Percentiles rank a stretch among this genome's conserved stretches.
Conservation (phyloP, 805 yeast genomes). For the Zygosaccharomyces rouxii region DNA sequence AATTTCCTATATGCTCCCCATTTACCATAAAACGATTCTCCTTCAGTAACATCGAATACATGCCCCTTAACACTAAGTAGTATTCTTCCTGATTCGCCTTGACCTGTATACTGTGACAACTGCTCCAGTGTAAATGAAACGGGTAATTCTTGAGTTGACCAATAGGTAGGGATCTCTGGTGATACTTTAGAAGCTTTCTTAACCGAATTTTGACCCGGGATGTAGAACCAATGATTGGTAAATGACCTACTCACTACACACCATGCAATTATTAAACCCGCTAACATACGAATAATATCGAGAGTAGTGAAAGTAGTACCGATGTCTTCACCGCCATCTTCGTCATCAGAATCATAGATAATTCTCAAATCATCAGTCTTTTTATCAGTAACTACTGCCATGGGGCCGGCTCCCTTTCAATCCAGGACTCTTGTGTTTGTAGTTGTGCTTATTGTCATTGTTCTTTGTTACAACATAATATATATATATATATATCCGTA, state of each 20-base stretch:
- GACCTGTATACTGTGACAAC: constrained; percentile 11
- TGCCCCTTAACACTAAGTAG: constrained; percentile 22
- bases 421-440: background rate
- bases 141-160: constrained; percentile 14
- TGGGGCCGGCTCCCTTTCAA: background rate
- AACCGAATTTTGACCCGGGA: background rate
- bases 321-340: constrained; percentile 6
- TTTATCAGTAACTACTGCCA: constrained; percentile 1
- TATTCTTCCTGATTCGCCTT: constrained; percentile 9
- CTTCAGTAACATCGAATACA: constrained; percentile 25
- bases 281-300: constrained; percentile 19
- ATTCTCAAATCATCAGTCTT: constrained; percentile 8
- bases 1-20: constrained; percentile 26
- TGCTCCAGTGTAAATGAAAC: constrained; percentile 14
- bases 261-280: constrained; percentile 14
- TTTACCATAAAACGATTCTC: constrained; percentile 22
- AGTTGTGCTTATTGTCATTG: background rate
- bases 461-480: background rate
- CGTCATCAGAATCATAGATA: constrained; percentile 1
- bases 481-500: constrained; percentile 1
- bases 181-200: background rate
- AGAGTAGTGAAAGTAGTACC: constrained; percentile 13
- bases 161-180: constrained; percentile 13
- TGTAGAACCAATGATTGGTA: constrained; percentile 12
- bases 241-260: constrained; percentile 10